These are phyloP conservation scores for Baeospora myosura DNA, from an alignment of 1,284 basidiomycete genomes.

Conservation along the genomic window DNA sequence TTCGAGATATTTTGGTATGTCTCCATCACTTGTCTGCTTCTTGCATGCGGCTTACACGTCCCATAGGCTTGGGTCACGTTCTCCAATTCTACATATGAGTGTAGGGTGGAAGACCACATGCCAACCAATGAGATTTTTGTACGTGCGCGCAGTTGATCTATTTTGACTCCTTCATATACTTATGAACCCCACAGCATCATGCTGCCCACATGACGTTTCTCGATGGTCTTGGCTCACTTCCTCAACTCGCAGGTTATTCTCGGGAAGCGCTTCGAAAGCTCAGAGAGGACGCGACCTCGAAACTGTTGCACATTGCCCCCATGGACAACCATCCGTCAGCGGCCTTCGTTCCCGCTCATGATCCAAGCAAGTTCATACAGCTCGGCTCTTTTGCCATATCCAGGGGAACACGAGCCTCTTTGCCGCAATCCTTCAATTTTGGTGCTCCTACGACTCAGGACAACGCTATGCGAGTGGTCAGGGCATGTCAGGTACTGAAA, in stretches of 20 bases:
- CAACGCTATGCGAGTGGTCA: constrained; percentile 86
- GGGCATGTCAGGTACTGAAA: constrained; percentile 87
- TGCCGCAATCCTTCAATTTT: constrained; percentile 65
- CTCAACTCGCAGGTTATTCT: constrained; percentile 58
- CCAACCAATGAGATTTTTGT: constrained; percentile 61
- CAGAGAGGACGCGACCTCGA: constrained; percentile 39
- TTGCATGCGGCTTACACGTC: constrained; percentile 9
- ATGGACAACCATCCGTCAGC: constrained; percentile 21
- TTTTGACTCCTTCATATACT: constrained; percentile 4
- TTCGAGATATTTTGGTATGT: constrained; percentile 86
- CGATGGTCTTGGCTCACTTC: constrained; percentile 76
- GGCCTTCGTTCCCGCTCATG: constrained; percentile 24
- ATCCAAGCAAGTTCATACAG: constrained; percentile 37
- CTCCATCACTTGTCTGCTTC: constrained; percentile 2
- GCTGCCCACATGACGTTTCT: constrained; percentile 83
- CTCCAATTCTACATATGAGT: constrained; percentile 53
- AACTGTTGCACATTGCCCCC: constrained; percentile 48
- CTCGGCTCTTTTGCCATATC: constrained; percentile 75
- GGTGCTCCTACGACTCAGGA: constrained; percentile 83
- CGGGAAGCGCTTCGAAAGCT: constrained; percentile 39
- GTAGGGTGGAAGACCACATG: constrained; percentile 30
- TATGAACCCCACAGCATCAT: constrained; percentile 54
- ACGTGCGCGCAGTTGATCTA: constrained; percentile 27
- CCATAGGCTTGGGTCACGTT: constrained; percentile 88
- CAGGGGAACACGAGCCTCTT: constrained; percentile 42